Evolutionary conservation across 495 filamentous ascomycete genomes (phyloP).

Genomic region (Elasticomyces elasticus): DNA sequence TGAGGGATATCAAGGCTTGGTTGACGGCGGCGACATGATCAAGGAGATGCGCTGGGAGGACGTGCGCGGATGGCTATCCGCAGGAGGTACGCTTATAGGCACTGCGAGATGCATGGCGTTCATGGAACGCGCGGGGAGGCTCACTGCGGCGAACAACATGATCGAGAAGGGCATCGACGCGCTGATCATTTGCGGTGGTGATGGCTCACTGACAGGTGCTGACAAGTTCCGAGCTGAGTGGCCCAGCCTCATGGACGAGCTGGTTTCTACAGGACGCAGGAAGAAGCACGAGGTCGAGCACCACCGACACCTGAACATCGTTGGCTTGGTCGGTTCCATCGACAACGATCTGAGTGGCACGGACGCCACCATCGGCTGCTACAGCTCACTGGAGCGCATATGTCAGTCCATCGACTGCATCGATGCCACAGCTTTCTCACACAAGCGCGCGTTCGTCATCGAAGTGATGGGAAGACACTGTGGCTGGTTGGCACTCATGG

Average conservation of each 20-base stretch:
- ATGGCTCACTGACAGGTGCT: constrained; percentile 92
- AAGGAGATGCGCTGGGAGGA: constrained; percentile 83
- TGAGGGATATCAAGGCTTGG: constrained; percentile 94
- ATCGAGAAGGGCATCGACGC: constrained; percentile 88
- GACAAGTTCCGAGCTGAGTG: constrained; percentile 89
- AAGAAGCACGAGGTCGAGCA: constrained; percentile 57
- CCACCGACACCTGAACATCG: constrained; percentile 81
- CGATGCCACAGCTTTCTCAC: constrained; percentile 92
- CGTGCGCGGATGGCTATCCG: constrained; percentile 86
- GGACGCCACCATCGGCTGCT: constrained; percentile 95
- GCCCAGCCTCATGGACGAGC: constrained; percentile 74
- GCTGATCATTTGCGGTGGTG: constrained; percentile 92
- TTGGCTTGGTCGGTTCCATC: constrained; percentile 91
- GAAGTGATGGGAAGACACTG: constrained; percentile 99
- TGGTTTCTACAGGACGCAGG: constrained; percentile 60
- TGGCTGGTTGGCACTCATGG: constrained; percentile 95
- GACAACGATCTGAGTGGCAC: constrained; percentile 98
- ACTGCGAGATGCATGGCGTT: constrained; percentile 87
- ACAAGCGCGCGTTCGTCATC: constrained; percentile 94
- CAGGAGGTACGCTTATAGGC: constrained; percentile 93
- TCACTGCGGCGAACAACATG: constrained; percentile 86
- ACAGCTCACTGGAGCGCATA: constrained; percentile 82
- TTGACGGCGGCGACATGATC: constrained; percentile 80
- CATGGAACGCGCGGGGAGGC: constrained; percentile 70
- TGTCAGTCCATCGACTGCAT: constrained; percentile 94